phyloP scores from a whole-genome alignment of 2,329 filamentous ascomycete genomes.

The Botryosphaeria dothidea region DNA sequence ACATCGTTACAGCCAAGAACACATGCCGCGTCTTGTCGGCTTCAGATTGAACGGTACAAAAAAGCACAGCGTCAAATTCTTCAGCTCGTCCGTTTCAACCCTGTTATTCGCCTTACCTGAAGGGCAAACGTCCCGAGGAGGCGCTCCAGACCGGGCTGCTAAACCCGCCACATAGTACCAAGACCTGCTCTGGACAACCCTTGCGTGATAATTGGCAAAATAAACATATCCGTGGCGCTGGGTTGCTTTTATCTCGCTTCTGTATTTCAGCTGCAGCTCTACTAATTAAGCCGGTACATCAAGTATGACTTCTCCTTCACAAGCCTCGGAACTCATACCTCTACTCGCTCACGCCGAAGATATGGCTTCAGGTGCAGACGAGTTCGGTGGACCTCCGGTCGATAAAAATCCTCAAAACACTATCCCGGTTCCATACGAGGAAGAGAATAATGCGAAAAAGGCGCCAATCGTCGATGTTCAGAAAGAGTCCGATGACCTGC shows the following conservation, averaged over 20 bases:
- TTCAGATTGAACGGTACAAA: neutral
- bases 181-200: neutral
- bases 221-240: neutral
- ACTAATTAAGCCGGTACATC: neutral
- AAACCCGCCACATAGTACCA: neutral
- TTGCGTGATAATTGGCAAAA: conserved; percentile 12
- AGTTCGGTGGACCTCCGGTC: neutral
- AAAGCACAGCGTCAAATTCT: neutral
- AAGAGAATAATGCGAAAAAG: neutral
- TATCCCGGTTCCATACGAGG: neutral
- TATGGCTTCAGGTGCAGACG: neutral
- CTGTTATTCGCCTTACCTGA: neutral
- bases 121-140: neutral
- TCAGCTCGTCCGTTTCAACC: neutral
- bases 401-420: neutral
- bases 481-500: conserved; percentile 17
- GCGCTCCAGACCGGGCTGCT: neutral
- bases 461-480: neutral
- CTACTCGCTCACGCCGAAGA: neutral
- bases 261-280: neutral
- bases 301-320: neutral
- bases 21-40: neutral
- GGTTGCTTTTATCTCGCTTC: neutral
- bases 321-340: neutral
- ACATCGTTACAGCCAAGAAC: neutral